A percentile compares a stretch with the other conserved stretches of the same genome.
These are phyloP conservation scores for Trifolium repens DNA, from an alignment of 306 rosid species.

Conservation along the genomic window DNA sequence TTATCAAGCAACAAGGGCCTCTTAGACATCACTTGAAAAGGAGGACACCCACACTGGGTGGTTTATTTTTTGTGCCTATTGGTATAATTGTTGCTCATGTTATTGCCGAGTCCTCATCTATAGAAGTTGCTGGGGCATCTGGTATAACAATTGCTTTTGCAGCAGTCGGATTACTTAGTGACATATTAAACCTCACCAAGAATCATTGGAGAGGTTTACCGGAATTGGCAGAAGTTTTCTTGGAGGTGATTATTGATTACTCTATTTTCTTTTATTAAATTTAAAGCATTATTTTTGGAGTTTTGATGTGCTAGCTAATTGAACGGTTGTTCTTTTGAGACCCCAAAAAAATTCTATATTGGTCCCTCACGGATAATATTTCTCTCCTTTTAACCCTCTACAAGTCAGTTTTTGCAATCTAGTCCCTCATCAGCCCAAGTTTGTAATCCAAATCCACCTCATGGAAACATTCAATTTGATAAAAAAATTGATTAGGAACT, in stretches of 20 bases:
- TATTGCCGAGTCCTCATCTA: conserved; percentile 64
- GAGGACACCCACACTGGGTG: conserved; percentile 90
- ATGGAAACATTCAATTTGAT: conserved; percentile 11
- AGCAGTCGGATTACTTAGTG: conserved; percentile 80
- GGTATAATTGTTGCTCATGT: conserved; percentile 74
- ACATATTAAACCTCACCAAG: conserved; percentile 64
- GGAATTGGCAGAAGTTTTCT: conserved; percentile 52
- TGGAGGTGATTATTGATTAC: conserved; percentile 62
- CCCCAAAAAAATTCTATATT: background rate
- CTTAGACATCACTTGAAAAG: conserved; percentile 55
- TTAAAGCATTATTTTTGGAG: conserved; percentile 26
- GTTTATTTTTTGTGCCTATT: conserved; percentile 79
- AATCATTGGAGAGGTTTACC: conserved; percentile 67
- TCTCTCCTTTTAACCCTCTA: conserved; percentile 8
- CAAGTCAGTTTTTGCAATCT: conserved; percentile 15
- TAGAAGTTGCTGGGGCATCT: conserved; percentile 73
- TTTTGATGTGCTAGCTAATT: conserved; percentile 14
- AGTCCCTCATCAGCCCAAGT: conserved; percentile 9
- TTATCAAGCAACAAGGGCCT: conserved; percentile 62
- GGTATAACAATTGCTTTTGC: conserved; percentile 84
- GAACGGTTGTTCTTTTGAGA: background rate
- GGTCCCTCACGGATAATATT: background rate
- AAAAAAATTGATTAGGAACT: background rate
- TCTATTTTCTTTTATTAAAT: conserved; percentile 11
- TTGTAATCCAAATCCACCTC: conserved; percentile 24